Base-by-base conservation (phyloP, 108 stramenopile species). In the Hondaea fermentalgiana region DNA sequence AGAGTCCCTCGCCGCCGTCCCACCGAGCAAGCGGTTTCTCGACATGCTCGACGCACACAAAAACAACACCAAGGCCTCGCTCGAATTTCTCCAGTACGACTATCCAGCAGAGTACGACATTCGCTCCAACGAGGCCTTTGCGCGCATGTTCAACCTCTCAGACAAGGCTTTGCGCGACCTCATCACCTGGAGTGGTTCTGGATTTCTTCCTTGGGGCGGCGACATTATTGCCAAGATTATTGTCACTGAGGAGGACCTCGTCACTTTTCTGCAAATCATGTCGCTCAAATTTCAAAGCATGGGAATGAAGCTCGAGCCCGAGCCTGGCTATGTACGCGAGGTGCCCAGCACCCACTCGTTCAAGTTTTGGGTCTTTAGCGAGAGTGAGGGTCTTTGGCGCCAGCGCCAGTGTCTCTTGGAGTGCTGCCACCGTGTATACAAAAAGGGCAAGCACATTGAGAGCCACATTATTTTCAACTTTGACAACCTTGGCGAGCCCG, bases 261-360 rank as follows among this genome's bases (percentile, higher is more conserved):
- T 83, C 10, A 83, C 51, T 12, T 83, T 83, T 53, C 23, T 83
- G 76, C 76, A 83, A 45, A 83, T 83, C n/a, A 83, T 83, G 76
- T 83, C 49, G n/a, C 51, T 83, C 49, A 83, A 83, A 23, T 83
- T 83, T 23, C 76, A 83, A 23, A 53, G 49, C 51, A 47, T 83
- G 23, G 76, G 76, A 6, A 53, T 83, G 49, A 83, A 53, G 76
- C 25, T 69, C 25, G 64, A 69, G 21, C 6, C 76, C 17, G 76
- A 83, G 51, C 51, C 14, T 23, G 76, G 76, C 51, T 53, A 83
- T 4, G 49, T 83, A 6, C 45, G 76, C 19, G 76, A 83, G 76
- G 76, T 83, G 49, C 76, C 76, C 6, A 83, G 76, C 51, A 53
- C 51, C 12, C 76, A 83, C 51, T 83, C 76, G 51, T 83, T 83